These are phyloP conservation scores for Graphilbum fragrans DNA, from an alignment of 2,329 filamentous ascomycete species.

Conservation along the genomic window DNA sequence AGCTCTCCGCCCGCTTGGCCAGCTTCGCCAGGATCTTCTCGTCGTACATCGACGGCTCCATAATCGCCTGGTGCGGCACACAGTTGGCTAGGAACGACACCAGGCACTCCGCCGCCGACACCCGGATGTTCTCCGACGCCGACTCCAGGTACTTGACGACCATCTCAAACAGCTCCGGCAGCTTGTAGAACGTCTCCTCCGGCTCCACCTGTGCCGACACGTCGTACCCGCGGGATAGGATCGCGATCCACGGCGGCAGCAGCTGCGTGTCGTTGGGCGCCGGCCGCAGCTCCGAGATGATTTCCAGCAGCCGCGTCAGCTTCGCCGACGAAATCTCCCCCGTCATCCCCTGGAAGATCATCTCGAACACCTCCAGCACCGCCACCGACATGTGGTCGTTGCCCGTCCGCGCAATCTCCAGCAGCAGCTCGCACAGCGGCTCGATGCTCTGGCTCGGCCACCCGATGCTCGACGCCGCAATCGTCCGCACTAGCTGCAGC, in stretches of 20 bases:
- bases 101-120: slow-evolving; percentile 89
- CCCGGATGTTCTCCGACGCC: slow-evolving; percentile 80
- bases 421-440: slow-evolving; percentile 73
- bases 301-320: slow-evolving; percentile 76
- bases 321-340: slow-evolving; percentile 82
- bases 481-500: slow-evolving; percentile 80
- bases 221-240: slow-evolving; percentile 87
- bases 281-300: slow-evolving; percentile 83
- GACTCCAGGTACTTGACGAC: slow-evolving; percentile 75
- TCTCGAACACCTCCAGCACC: slow-evolving; percentile 93
- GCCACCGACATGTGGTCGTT: slow-evolving; percentile 96
- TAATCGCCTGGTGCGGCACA: slow-evolving; percentile 67
- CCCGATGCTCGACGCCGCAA: slow-evolving; percentile 76
- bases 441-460: slow-evolving; percentile 98
- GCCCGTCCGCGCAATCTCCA: slow-evolving; percentile 78
- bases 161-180: slow-evolving; percentile 74
- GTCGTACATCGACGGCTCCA: slow-evolving; percentile 85
- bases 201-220: slow-evolving; percentile 81
- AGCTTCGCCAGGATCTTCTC: slow-evolving; percentile 82
- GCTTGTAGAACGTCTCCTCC: slow-evolving; percentile 81
- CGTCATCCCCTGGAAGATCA: slow-evolving; percentile 88
- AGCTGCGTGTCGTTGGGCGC: slow-evolving; percentile 90
- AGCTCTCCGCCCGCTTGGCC: slow-evolving; percentile 55
- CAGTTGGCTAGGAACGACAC: slow-evolving; percentile 90
- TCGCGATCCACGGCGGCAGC: slow-evolving; percentile 91